Conservation (phyloP, 2,329 filamentous ascomycete genomes). For the Herpotrichia juniperi region DNA sequence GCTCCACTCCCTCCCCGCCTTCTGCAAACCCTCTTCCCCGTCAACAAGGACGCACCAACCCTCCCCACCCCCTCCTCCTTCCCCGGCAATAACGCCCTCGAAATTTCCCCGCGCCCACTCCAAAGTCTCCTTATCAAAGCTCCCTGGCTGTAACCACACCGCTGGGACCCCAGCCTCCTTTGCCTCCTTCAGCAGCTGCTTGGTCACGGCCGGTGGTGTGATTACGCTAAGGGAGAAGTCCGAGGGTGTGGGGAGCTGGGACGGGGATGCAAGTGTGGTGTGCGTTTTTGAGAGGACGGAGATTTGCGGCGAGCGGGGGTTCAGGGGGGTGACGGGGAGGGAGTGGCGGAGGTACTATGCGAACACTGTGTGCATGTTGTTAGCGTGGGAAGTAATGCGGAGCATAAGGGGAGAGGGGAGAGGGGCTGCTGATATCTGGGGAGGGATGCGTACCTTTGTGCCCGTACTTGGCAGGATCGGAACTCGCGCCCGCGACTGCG, state of each 20-base stretch:
- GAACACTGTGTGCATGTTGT: constrained; percentile 66
- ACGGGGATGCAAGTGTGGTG: constrained; percentile 69
- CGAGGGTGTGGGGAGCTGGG: constrained; percentile 66
- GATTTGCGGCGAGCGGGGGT: constrained; percentile 72
- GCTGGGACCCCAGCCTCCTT: constrained; percentile 71
- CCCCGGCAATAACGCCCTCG: constrained; percentile 66
- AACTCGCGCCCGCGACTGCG: constrained; percentile 89
- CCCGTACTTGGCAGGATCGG: constrained; percentile 83
- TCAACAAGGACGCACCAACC: constrained; percentile 51
- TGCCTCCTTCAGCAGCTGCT: constrained; percentile 76
- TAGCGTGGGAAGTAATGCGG: not conserved
- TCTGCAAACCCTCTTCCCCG: constrained; percentile 43
- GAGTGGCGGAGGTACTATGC: constrained; percentile 83
- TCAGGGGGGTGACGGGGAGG: constrained; percentile 81
- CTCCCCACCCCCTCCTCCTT: constrained; percentile 40
- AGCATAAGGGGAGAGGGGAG: not conserved
- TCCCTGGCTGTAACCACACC: constrained; percentile 78
- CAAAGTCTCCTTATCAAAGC: constrained; percentile 78
- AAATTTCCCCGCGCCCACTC: constrained; percentile 73
- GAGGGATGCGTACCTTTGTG: constrained; percentile 71
- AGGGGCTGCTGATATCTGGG: constrained; percentile 1
- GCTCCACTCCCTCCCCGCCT: constrained; percentile 43
- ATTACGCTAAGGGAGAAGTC: constrained; percentile 79
- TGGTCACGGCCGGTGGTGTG: constrained; percentile 81
- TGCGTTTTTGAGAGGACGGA: constrained; percentile 65